These are phyloP conservation scores for Colletotrichum phormii DNA, from an alignment of 2,329 filamentous ascomycete genomes.

Conservation along the genomic window DNA sequence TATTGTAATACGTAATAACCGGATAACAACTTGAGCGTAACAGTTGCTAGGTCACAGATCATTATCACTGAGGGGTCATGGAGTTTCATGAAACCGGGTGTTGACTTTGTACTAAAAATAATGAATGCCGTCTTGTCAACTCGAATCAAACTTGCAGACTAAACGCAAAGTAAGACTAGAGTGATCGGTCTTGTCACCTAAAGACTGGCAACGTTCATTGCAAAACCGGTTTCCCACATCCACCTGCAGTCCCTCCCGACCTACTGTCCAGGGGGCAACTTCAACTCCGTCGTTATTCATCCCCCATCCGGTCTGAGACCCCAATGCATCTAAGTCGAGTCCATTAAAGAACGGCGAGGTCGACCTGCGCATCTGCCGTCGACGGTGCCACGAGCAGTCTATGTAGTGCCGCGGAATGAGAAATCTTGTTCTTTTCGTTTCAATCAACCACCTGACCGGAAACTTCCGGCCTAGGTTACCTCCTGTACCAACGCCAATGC, in stretches of 20 bases:
- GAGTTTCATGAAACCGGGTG: background rate
- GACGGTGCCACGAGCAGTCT: conserved; percentile 50
- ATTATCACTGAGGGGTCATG: background rate
- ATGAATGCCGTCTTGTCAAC: background rate
- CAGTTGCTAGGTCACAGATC: background rate
- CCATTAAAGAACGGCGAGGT: conserved; percentile 36
- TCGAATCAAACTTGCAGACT: conserved; percentile 15
- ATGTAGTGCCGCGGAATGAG: conserved; percentile 52
- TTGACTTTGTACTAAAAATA: conserved; percentile 6
- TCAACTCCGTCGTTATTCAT: background rate
- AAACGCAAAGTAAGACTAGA: conserved; percentile 19
- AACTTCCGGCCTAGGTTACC: conserved; percentile 33
- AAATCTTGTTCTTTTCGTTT: conserved; percentile 51
- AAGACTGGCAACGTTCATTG: background rate
- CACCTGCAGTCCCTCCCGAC: background rate
- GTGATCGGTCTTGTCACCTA: conserved; percentile 4
- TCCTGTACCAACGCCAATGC: conserved; percentile 66
- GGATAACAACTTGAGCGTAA: too few relatives aligned
- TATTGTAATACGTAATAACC: too few relatives aligned
- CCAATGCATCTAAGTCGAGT: conserved; percentile 33
- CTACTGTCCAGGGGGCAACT: conserved; percentile 12
- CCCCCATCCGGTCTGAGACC: background rate
- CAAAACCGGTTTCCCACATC: conserved; percentile 3
- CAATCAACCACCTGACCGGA: conserved; percentile 45
- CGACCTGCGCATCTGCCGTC: conserved; percentile 36